Base-by-base conservation (phyloP, 495 filamentous ascomycete genomes). In the Staphylotrichum tortipilum region DNA sequence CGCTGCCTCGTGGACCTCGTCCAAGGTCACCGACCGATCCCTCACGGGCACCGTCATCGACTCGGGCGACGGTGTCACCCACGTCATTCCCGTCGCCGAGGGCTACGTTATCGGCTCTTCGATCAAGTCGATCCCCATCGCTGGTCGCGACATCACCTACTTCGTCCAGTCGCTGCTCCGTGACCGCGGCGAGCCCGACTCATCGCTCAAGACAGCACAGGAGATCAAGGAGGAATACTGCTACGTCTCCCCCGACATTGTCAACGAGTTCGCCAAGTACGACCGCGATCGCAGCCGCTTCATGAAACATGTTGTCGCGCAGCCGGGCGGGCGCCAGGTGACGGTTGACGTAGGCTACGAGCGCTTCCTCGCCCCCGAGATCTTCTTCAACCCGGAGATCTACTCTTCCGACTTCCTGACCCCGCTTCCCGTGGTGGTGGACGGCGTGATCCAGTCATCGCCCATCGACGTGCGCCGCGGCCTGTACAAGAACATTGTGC, bases 341-440 rank as follows among this genome's bases (percentile, higher is more conserved):
- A 80, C 72, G 14, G 87, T 98, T 30, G 92, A 98, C 62, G 85
- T 98, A 30, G 92, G 92, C 34, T 98, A 98, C 70, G 92, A 98
- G 65, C 88, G 92, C 30, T 98, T 98, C 78, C 78, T 98, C 34
- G 92, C 92, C 3, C 92, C 92, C 36, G 92, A 98, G 68, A 98
- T 98, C 56, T 98, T 97, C 75, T 98, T 98, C 78, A 98, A 97
- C 68, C 92, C 92, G 29, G 92, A 98, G 74, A 97, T 97, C 61
- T 96, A 95, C 74, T 94, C 87, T 26, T 95, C 90, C 50, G 94
- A 98, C 67, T 98, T 97, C 73, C 74, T 97, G 54, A 98, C 92
- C 4, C 92, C 92, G 6, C 77, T 98, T 3, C 92, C 92, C 26
- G 88, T 75, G 40, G 89, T 97, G 34, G 92, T 97, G 39, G 92